Evolutionary conservation across 371 early-diverging fungal species (phyloP).

Genomic region (Syncephalastrum contaminatum): DNA sequence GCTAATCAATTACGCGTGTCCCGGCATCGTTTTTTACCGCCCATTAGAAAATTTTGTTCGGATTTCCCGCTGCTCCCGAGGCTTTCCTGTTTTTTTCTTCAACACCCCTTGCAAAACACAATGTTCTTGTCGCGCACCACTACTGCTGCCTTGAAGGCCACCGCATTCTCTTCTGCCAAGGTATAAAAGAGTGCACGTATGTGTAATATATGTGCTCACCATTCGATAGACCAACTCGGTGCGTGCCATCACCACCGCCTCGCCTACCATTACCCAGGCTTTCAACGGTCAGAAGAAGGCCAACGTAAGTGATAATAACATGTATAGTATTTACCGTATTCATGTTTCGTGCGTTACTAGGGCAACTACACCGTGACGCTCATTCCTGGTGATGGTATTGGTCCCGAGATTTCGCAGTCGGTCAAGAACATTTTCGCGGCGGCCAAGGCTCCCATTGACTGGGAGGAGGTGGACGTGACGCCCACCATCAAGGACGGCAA

Average conservation of each 20-base stretch:
- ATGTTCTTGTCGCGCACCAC: constrained; percentile 25
- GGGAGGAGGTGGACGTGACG: constrained; percentile 96
- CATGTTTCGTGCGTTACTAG: constrained; percentile 24
- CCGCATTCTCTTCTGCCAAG: constrained; percentile 17
- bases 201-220: neutral
- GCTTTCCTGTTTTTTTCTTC: constrained; percentile 5
- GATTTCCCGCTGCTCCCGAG: too few relatives aligned
- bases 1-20: too few relatives aligned
- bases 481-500: constrained; percentile 91
- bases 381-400: constrained; percentile 99
- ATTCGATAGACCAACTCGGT: constrained; percentile 33
- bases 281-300: constrained; percentile 65
- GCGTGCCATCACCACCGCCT: constrained; percentile 55
- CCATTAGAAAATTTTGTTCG: too few relatives aligned
- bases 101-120: constrained; percentile 5
- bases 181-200: neutral
- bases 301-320: constrained; percentile 44
- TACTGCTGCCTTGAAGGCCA: constrained; percentile 16
- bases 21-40: too few relatives aligned
- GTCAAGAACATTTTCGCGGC: constrained; percentile 93
- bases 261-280: constrained; percentile 60
- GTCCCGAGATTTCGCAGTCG: constrained; percentile 95
- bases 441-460: constrained; percentile 93
- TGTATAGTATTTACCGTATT: neutral
- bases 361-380: constrained; percentile 88